Conservation (phyloP, 306 rosid species). For the Cucurbita ficifolia region DNA sequence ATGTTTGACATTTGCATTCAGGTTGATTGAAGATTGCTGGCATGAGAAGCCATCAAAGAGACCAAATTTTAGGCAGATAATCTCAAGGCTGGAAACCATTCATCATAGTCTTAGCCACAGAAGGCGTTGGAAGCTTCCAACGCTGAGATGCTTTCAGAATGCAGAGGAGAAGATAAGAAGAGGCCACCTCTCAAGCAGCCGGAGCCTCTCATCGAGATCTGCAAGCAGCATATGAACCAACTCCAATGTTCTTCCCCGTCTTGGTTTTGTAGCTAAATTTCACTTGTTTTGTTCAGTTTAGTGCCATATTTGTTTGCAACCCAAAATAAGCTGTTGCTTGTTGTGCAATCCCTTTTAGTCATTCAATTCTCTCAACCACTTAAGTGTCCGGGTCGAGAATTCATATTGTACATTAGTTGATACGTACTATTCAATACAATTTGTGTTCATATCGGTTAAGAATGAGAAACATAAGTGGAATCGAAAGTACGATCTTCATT, state of each 20-base stretch:
- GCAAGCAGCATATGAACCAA: conserved; percentile 16
- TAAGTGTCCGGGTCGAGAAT: conserved; percentile 4
- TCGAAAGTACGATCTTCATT: too few species aligned
- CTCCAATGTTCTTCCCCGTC: not conserved
- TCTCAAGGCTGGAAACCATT: conserved; percentile 52
- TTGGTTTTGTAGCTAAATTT: not conserved
- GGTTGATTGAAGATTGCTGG: conserved; percentile 91
- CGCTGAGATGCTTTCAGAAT: conserved; percentile 65
- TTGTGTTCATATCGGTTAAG: not conserved
- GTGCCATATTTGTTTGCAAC: not conserved
- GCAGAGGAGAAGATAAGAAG: conserved; percentile 53
- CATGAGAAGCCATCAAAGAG: conserved; percentile 69
- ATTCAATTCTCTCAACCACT: not conserved
- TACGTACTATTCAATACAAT: not conserved
- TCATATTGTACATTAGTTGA: not conserved
- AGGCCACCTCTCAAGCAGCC: conserved; percentile 29
- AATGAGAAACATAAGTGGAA: too few species aligned
- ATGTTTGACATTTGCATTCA: conserved; percentile 18
- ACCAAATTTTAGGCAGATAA: conserved; percentile 80
- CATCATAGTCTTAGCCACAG: conserved; percentile 39
- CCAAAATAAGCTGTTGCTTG: not conserved
- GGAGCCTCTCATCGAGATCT: conserved; percentile 46
- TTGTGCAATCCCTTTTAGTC: not conserved
- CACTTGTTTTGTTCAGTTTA: not conserved
- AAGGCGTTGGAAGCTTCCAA: conserved; percentile 83